Evolutionary conservation across 768 basidiomycete species (phyloP).

Genomic region (Rhizopogon vinicolor): DNA sequence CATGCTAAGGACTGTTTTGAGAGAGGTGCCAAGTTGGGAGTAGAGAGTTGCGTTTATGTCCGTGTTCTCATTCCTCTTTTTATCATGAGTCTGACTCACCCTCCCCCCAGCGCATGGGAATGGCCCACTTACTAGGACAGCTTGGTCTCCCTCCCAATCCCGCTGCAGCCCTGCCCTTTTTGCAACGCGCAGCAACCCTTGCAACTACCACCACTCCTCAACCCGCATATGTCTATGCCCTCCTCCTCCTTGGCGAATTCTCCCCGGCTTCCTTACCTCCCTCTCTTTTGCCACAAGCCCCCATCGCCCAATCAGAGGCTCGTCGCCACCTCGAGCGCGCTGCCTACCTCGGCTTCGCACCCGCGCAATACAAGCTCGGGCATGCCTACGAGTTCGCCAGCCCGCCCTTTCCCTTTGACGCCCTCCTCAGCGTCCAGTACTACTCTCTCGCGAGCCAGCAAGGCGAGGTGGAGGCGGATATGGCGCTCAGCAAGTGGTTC

Average conservation of each 20-base stretch:
- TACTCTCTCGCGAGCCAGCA: slow-evolving; percentile 80
- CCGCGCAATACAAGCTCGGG: slow-evolving; percentile 90
- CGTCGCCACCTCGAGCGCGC: slow-evolving; percentile 77
- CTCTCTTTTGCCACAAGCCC: slow-evolving; percentile 46
- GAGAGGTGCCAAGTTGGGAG: slow-evolving; percentile 67
- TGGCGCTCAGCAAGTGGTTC: slow-evolving; percentile 98
- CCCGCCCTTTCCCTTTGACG: slow-evolving; percentile 82
- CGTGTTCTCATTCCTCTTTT: slow-evolving; percentile 21
- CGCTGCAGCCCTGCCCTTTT: slow-evolving; percentile 59
- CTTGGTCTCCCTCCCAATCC: slow-evolving; percentile 56
- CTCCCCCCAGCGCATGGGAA: slow-evolving; percentile 72
- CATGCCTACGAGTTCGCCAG: slow-evolving; percentile 90
- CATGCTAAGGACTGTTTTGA: slow-evolving; percentile 87
- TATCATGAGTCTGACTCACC: slow-evolving; percentile 6
- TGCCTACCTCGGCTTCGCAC: slow-evolving; percentile 79
- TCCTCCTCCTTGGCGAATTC: slow-evolving; percentile 83
- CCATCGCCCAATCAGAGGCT: slow-evolving; percentile 50
- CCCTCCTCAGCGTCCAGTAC: slow-evolving; percentile 86
- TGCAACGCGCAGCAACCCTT: slow-evolving; percentile 73
- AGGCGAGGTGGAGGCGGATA: slow-evolving; percentile 90
- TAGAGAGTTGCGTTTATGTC: slow-evolving; percentile 81
- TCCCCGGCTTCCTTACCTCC: slow-evolving; percentile 52
- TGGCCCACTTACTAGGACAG: slow-evolving; percentile 89
- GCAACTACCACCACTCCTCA: slow-evolving; percentile 77
- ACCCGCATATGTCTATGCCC: slow-evolving; percentile 85